Percentiles rank a stretch among this genome's conserved stretches.
Conservation (phyloP, 2,329 filamentous ascomycete species). For the Pseudogymnoascus sp. region DNA sequence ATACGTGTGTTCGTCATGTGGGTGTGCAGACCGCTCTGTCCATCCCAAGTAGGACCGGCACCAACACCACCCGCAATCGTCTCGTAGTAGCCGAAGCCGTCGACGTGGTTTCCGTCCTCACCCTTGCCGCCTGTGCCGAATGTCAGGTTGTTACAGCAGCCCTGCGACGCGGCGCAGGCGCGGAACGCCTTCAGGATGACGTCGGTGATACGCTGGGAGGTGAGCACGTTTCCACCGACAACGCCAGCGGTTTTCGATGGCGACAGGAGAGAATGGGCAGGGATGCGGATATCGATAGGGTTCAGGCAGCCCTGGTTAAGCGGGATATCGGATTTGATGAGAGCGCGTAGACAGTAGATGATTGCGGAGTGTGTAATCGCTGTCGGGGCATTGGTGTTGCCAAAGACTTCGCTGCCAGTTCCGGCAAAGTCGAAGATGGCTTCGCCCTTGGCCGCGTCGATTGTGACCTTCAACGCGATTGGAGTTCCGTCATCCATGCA, state of each 20-base stretch:
- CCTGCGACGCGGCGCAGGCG: constrained; percentile 69
- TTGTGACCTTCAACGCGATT: constrained; percentile 66
- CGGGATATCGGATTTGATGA: constrained; percentile 74
- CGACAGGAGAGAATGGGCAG: constrained; percentile 59
- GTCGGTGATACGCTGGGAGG: constrained; percentile 69
- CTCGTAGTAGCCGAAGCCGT: constrained; percentile 77
- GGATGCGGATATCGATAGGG: constrained; percentile 64
- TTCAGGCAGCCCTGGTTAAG: constrained; percentile 75
- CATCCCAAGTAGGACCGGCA: constrained; percentile 63
- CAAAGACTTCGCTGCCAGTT: constrained; percentile 70
- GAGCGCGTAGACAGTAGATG: constrained; percentile 71
- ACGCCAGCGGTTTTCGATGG: constrained; percentile 68
- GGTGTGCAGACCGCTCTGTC: constrained; percentile 67
- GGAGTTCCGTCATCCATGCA: constrained; percentile 84
- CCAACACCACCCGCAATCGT: constrained; percentile 71
- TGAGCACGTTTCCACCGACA: constrained; percentile 73
- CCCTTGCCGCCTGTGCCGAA: constrained; percentile 68
- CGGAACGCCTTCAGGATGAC: constrained; percentile 71
- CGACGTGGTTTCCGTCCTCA: constrained; percentile 45
- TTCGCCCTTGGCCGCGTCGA: constrained; percentile 64
- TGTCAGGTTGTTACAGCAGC: constrained; percentile 73
- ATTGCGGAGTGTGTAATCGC: constrained; percentile 74
- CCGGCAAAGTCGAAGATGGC: constrained; percentile 73
- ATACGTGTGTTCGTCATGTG: constrained; percentile 87
- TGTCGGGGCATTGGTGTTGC: constrained; percentile 69